Percentiles rank a stretch among this genome's conserved stretches.
Evolutionary conservation across 164 flowering plant species (phyloP).

Genomic region (Tinospora cordifolia): DNA sequence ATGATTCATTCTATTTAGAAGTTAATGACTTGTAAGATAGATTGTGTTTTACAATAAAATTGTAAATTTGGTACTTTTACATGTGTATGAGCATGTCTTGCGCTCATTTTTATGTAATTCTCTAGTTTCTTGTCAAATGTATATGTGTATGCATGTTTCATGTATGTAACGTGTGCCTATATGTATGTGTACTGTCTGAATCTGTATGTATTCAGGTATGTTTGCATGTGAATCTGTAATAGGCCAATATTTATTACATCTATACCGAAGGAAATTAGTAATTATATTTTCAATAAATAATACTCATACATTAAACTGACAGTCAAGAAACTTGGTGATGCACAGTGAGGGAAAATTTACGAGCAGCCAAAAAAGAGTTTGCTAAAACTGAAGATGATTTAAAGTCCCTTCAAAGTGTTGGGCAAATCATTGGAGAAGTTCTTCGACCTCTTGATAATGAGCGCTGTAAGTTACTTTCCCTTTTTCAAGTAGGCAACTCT

Average conservation of each 20-base stretch:
- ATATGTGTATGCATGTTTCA: no score
- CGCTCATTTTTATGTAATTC: no score
- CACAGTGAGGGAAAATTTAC: conserved; percentile 72
- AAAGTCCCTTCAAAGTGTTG: conserved; percentile 93
- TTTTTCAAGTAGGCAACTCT: not conserved
- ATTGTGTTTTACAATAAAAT: no score
- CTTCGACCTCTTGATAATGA: conserved; percentile 90
- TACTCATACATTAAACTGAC: not conserved
- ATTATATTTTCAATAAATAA: not conserved
- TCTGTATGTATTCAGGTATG: no score
- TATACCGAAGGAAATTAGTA: not conserved
- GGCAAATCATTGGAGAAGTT: conserved; percentile 93
- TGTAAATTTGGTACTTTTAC: no score
- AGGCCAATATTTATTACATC: not conserved
- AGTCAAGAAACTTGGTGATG: not conserved
- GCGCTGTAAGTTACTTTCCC: conserved; percentile 49
- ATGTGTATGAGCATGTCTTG: no score
- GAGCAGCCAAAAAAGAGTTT: conserved; percentile 65
- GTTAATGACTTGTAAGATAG: no score
- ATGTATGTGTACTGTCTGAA: no score
- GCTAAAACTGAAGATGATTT: conserved; percentile 88
- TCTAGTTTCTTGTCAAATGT: no score
- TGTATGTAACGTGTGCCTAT: no score
- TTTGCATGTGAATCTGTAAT: not conserved
- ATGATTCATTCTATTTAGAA: no score